These are phyloP conservation scores for Puccinia triticina DNA, from an alignment of 1,284 basidiomycete species.

Conservation along the genomic window DNA sequence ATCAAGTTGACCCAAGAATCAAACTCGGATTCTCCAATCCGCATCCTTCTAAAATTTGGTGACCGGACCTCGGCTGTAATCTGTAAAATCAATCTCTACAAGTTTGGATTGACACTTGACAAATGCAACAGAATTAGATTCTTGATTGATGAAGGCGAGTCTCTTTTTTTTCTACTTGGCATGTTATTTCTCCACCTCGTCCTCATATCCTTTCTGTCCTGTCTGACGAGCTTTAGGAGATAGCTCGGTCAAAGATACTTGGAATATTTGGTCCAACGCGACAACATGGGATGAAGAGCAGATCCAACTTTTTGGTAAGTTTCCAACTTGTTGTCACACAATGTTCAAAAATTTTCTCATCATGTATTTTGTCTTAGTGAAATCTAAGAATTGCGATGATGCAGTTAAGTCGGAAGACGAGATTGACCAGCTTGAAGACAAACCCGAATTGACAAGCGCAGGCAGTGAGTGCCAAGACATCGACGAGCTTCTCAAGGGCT, in stretches of 20 bases:
- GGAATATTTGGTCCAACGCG: not conserved
- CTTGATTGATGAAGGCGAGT: conserved; percentile 11
- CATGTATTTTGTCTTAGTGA: not conserved
- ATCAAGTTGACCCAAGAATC: conserved; percentile 16
- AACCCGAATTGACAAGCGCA: not conserved
- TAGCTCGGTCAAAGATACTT: conserved; percentile 6
- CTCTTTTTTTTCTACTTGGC: not conserved
- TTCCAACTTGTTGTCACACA: not conserved
- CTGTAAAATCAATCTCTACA: conserved; percentile 7
- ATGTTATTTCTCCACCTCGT: not conserved
- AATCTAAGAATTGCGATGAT: not conserved
- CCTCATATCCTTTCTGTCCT: too few species aligned
- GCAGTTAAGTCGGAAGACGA: not conserved
- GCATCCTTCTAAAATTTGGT: not conserved
- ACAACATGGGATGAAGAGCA: conserved; percentile 1
- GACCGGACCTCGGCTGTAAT: conserved; percentile 1
- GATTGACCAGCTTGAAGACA: conserved; percentile 5
- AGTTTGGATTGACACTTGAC: not conserved
- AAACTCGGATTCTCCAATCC: not conserved
- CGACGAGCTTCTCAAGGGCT: not conserved
- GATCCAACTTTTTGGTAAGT: conserved; percentile 11
- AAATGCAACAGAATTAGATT: not conserved
- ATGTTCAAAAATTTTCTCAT: too few species aligned
- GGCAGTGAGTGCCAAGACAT: not conserved
- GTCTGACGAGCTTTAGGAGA: not conserved